Percentiles rank a stretch among this genome's conserved stretches.
phyloP scores from a whole-genome alignment of 495 filamentous ascomycete genomes.

The Jackrogersella multiformis region DNA sequence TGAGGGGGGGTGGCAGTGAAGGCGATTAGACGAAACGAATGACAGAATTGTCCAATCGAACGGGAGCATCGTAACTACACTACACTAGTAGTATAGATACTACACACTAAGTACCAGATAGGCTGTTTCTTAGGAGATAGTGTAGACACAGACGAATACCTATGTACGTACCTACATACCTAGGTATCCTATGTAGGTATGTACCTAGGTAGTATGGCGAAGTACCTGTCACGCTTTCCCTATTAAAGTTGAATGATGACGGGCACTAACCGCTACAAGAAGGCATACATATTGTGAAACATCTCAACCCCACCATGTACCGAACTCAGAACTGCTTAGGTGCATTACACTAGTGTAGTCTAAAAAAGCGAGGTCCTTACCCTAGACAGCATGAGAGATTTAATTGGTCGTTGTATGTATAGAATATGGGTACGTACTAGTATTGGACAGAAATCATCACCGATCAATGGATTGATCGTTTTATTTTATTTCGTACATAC shows the following conservation, averaged over 20 bases:
- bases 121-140: conserved; percentile 11
- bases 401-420: conserved; percentile 12
- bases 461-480: conserved; percentile 6
- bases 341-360: not conserved
- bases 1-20: not conserved
- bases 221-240: conserved; percentile 11
- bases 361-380: not conserved
- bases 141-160: no score
- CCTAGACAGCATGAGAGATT: not conserved
- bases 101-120: conserved; percentile 27
- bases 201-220: not conserved
- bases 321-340: conserved; percentile 17
- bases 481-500: not conserved
- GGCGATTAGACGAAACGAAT: conserved; percentile 14
- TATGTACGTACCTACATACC: no score
- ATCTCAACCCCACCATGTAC: conserved; percentile 23
- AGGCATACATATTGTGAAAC: conserved; percentile 41
- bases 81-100: no score
- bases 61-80: conserved; percentile 2
- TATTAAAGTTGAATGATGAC: conserved; percentile 22
- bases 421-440: not conserved
- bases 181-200: not conserved
- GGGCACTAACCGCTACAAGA: conserved; percentile 38
- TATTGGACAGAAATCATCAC: conserved; percentile 28
- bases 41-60: conserved; percentile 39